A percentile compares a stretch with the other conserved stretches of the same genome.
phyloP scores from a whole-genome alignment of 2,329 filamentous ascomycete genomes.

The Chaetomiaceae sp. region DNA sequence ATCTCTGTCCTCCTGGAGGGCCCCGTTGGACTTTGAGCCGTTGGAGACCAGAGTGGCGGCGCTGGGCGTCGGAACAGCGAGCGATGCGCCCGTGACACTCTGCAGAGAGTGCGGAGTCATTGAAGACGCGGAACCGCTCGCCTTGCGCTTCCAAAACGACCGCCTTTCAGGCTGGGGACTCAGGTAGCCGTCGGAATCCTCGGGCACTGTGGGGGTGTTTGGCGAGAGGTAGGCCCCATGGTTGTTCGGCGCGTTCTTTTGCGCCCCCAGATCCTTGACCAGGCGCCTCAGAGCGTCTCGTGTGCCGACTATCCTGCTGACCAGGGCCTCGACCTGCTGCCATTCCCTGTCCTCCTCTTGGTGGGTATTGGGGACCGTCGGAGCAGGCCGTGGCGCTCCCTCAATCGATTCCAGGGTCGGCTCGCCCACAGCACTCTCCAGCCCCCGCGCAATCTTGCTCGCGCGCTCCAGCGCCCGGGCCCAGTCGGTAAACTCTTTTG shows the following conservation, averaged over 20 bases:
- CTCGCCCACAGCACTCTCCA: conserved; percentile 38
- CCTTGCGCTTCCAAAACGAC: conserved; percentile 90
- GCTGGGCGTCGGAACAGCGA: conserved; percentile 41
- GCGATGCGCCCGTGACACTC: conserved; percentile 35
- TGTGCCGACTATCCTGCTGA: conserved; percentile 81
- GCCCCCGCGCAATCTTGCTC: conserved; percentile 58
- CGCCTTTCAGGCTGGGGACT: conserved; percentile 52
- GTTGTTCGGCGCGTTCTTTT: conserved; percentile 44
- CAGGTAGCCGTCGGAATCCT: conserved; percentile 56
- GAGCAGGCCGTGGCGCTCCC: conserved; percentile 23
- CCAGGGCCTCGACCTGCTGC: conserved; percentile 77
- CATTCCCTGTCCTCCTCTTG: conserved; percentile 74
- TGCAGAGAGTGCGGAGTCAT: conserved; percentile 40
- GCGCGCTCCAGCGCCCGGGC: conserved; percentile 79
- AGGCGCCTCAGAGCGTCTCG: conserved; percentile 83
- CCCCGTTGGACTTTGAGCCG: conserved; percentile 34
- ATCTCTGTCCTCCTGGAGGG: conserved; percentile 50
- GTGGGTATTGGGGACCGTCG: conserved; percentile 32
- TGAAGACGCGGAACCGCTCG: conserved; percentile 48
- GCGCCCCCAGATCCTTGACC: conserved; percentile 74
- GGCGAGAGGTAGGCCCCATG: conserved; percentile 39
- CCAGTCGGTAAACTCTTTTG: conserved; percentile 85
- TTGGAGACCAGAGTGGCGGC: conserved; percentile 31
- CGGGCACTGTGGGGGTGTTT: conserved; percentile 38
- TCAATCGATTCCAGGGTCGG: conserved; percentile 21